phyloP scores from a whole-genome alignment of 306 rosid species.

The Hippophae gyantsensis region DNA sequence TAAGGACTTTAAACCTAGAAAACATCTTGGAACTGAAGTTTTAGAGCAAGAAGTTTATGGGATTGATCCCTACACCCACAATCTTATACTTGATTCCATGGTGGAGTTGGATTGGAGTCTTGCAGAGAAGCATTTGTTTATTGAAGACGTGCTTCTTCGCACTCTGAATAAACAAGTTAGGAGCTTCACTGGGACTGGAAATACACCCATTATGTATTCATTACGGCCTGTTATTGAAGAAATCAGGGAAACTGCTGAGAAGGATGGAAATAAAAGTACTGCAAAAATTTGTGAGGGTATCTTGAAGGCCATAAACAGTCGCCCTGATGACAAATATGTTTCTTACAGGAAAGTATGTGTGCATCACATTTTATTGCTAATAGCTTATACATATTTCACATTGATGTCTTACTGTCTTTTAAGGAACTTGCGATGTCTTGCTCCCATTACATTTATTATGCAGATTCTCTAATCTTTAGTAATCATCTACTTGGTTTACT shows the following conservation, averaged over 20 bases:
- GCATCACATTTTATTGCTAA: slow-evolving; percentile 10
- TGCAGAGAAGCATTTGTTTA: slow-evolving; percentile 63
- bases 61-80: slow-evolving; percentile 94
- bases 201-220: slow-evolving; percentile 72
- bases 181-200: slow-evolving; percentile 71
- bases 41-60: slow-evolving; percentile 98
- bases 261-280: slow-evolving; percentile 44
- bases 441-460: slow-evolving; percentile 10
- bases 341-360: slow-evolving; percentile 80
- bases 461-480: slow-evolving; percentile 15
- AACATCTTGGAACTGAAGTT: slow-evolving; percentile 81
- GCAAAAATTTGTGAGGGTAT: slow-evolving; percentile 70
- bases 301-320: slow-evolving; percentile 60
- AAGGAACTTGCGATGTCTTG: slow-evolving; percentile 1
- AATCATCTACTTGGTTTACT: slow-evolving; percentile 23
- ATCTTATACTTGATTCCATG: slow-evolving; percentile 95
- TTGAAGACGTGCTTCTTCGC: slow-evolving; percentile 80
- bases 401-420: background rate
- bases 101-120: slow-evolving; percentile 80
- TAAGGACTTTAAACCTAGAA: slow-evolving; percentile 88
- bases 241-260: slow-evolving; percentile 55
- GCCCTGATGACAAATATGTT: slow-evolving; percentile 93
- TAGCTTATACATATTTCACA: background rate
- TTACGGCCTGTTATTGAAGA: slow-evolving; percentile 79
- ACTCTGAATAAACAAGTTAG: slow-evolving; percentile 78